Evolutionary conservation across 257 asterid genomes (phyloP).

Genomic region (Ocimum tenuiflorum): DNA sequence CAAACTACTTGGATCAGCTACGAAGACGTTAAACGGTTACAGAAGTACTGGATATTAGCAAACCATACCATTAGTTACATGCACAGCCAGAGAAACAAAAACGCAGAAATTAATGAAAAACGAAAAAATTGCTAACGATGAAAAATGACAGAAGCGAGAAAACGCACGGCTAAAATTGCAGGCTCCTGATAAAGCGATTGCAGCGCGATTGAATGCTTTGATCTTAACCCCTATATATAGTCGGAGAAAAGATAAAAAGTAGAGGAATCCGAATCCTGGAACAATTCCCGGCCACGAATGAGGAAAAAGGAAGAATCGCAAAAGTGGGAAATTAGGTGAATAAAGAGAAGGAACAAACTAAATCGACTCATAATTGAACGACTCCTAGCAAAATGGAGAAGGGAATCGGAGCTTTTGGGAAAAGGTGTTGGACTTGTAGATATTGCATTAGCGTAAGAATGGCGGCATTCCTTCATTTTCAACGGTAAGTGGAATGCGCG

Average conservation of each 20-base stretch:
- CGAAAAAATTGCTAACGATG: background rate
- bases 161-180: constrained; percentile 22
- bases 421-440: constrained; percentile 15
- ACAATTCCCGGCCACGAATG: too few relatives aligned
- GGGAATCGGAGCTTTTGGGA: constrained; percentile 8
- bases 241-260: constrained; percentile 12
- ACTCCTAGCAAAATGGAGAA: too few relatives aligned
- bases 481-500: constrained; percentile 7
- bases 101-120: background rate
- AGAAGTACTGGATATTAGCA: background rate
- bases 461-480: constrained; percentile 5
- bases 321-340: constrained; percentile 18
- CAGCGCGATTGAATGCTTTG: constrained; percentile 16
- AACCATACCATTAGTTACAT: background rate
- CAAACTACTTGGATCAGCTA: background rate
- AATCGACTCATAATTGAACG: background rate
- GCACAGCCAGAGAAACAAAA: background rate
- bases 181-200: constrained; percentile 21
- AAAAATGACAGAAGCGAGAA: background rate
- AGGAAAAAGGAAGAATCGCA: constrained; percentile 7
- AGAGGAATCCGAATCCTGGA: constrained; percentile 17
- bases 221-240: constrained; percentile 15
- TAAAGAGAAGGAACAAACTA: background rate
- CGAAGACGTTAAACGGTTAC: background rate
- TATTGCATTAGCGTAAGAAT: constrained; percentile 11